Evolutionary conservation across 257 asterid species (phyloP), one percentile per base, ranked within the genome.

Genomic region (Solanum pennellii): DNA sequence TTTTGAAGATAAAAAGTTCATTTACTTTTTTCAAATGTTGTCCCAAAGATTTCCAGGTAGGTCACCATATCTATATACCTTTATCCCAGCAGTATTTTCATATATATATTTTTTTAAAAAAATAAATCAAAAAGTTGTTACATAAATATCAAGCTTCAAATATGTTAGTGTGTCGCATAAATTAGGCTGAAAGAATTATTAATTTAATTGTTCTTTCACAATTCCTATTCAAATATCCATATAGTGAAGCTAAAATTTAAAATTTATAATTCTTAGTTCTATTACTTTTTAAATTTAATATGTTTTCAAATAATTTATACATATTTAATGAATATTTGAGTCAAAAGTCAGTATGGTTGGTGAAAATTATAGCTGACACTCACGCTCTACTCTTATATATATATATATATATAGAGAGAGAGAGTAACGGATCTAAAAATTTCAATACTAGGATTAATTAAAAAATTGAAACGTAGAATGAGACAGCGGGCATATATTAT

Each of bases 31-130:
- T 71, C 88, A 75, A 49, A 88, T 82, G 89, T 82, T 89, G 91
- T 90, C 90, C 87, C 86, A 89, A 74, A 85, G 82, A 89, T 66
- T 77, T 86, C 91, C 88, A 86, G 89, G 87, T 91, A 72, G 83
- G 83, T 89, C 35, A 27, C 23, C 68, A 47, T 79, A 85, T 20
- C 71, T 42, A 72, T 42, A 72, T 25, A 69, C 83, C 31, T 33
- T 79, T 66, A 71, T 85, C 45, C 44, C 0, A 45, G 39, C 39
- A 23, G 12, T 16, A 52, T 16, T 52, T 52, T 52, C 16, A 15
- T 16, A 52, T 49, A 33, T 33, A 33, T 33, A 0, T 33, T 33
- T 33, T 75, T 37, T 4, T 1, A 37, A 37, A 37, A 37, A 1
- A 37, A 37, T 37, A 5, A 5, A 37, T 37, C 39, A 37, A 37